phyloP scores from a whole-genome alignment of 768 basidiomycete genomes.

The Psilocybe cyanescens region DNA sequence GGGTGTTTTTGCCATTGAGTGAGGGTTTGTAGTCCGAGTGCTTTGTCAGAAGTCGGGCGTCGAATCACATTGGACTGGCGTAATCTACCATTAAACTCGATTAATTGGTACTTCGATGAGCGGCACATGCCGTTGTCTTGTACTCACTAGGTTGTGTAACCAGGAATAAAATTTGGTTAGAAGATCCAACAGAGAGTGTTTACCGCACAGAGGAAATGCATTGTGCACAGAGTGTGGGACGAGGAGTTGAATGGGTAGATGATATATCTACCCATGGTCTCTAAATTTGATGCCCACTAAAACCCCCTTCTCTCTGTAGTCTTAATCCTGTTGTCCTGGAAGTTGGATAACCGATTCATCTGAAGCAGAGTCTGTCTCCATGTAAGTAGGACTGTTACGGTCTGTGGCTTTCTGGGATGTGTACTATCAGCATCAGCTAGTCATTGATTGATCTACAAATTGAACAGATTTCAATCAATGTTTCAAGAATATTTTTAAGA shows the following conservation, averaged over 20 bases:
- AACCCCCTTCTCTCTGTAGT: neutral
- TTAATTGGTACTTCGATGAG: no score
- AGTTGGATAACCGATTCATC: neutral
- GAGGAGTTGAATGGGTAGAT: neutral
- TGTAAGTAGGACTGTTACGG: neutral
- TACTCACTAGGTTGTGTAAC: no score
- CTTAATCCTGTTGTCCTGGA: neutral
- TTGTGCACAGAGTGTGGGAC: neutral
- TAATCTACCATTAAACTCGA: no score
- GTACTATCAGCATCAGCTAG: neutral
- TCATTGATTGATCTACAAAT: neutral
- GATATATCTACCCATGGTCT: neutral
- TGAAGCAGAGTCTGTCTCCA: neutral
- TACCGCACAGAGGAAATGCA: neutral
- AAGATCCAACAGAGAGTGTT: neutral
- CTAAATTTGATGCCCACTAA: neutral
- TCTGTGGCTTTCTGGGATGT: neutral
- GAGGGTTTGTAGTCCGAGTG: no score
- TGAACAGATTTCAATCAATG: no score
- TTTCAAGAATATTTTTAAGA: no score
- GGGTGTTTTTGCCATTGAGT: no score
- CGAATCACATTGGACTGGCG: no score
- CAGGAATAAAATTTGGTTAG: no score
- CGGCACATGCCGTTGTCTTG: no score
- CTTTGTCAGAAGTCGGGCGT: no score